Percentiles rank a stretch among this genome's conserved stretches.
phyloP scores from a whole-genome alignment of 257 asterid genomes.

The Linderniella brevidens region DNA sequence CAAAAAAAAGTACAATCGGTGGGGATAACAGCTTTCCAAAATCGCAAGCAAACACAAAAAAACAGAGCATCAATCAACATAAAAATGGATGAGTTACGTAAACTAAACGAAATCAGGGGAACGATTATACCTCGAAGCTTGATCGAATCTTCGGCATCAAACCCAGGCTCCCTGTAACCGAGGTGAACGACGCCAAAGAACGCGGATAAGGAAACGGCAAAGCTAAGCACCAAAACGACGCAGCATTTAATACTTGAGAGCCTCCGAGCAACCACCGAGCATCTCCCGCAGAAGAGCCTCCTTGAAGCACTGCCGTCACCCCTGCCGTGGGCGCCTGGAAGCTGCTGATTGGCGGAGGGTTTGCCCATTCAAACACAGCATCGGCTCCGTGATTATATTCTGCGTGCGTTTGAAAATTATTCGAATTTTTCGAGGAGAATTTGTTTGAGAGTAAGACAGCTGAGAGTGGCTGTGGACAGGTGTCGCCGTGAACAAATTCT shows the following conservation, averaged over 20 bases:
- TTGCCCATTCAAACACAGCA: constrained; percentile 62
- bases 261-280: constrained; percentile 15
- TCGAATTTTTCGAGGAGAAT: too few species aligned
- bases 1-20: too few species aligned
- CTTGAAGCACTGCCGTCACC: constrained; percentile 11
- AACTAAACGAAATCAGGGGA: too few species aligned
- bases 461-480: too few species aligned
- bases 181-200: constrained; percentile 27
- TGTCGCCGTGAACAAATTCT: too few species aligned
- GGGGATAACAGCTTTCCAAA: too few species aligned
- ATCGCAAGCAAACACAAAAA: too few species aligned
- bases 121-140: constrained; percentile 21
- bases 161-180: constrained; percentile 15
- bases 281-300: constrained; percentile 19
- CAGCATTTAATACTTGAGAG: constrained; percentile 30
- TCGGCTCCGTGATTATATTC: constrained; percentile 12
- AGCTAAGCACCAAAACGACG: constrained; percentile 21
- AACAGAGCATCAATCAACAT: neutral
- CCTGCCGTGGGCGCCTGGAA: constrained; percentile 23
- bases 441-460: too few species aligned
- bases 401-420: too few species aligned
- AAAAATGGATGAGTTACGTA: neutral
- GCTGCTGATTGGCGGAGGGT: constrained; percentile 13
- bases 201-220: constrained; percentile 27
- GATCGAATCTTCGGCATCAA: constrained; percentile 33